phyloP scores from a whole-genome alignment of 306 rosid genomes.

The Potentilla sterilis region DNA sequence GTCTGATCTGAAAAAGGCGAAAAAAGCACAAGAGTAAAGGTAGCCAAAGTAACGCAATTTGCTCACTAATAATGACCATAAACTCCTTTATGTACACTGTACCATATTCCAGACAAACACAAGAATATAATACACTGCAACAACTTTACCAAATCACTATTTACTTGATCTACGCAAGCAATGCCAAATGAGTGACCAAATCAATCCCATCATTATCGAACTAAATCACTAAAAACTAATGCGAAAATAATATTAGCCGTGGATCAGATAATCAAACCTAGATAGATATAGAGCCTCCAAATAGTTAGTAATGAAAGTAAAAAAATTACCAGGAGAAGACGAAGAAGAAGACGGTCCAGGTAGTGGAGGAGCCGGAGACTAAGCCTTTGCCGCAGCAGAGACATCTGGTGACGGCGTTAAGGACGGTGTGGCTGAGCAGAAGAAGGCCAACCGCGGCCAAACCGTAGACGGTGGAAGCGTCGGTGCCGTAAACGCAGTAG shows the following conservation, averaged over 20 bases:
- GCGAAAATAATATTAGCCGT: neutral
- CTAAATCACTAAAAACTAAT: neutral
- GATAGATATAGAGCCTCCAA: too few species aligned
- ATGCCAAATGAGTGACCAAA: neutral
- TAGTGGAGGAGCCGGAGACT: slow-evolving; percentile 55
- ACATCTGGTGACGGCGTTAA: slow-evolving; percentile 79
- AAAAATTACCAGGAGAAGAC: slow-evolving; percentile 61
- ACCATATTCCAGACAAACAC: slow-evolving; percentile 13
- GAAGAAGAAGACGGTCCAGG: slow-evolving; percentile 66
- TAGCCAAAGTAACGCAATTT: slow-evolving; percentile 6
- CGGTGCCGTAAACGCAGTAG: slow-evolving; percentile 68
- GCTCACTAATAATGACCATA: slow-evolving; percentile 11
- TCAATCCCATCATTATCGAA: neutral
- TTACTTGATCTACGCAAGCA: neutral
- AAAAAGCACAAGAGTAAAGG: slow-evolving; percentile 10
- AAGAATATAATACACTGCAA: neutral
- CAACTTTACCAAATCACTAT: slow-evolving; percentile 10
- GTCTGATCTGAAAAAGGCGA: neutral
- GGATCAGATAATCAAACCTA: neutral
- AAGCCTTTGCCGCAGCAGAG: slow-evolving; percentile 92
- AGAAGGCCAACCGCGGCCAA: slow-evolving; percentile 62
- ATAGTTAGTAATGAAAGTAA: neutral
- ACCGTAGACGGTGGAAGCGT: slow-evolving; percentile 92
- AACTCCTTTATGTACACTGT: slow-evolving; percentile 20
- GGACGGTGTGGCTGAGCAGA: slow-evolving; percentile 58